Evolutionary conservation across 2,329 filamentous ascomycete genomes (phyloP).

Genomic region (Beauveria brongniartii): DNA sequence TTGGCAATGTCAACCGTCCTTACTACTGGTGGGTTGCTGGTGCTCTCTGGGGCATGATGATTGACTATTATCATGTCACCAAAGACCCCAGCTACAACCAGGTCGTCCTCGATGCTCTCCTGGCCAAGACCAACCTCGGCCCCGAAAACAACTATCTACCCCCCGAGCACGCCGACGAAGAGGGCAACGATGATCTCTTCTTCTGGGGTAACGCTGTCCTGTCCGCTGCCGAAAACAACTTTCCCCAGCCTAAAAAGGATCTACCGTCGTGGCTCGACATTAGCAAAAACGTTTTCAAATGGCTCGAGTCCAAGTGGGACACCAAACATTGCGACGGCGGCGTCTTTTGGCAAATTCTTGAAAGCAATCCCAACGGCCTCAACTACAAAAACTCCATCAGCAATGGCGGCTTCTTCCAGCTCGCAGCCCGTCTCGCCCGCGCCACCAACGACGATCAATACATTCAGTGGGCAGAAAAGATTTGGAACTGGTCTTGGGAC

Average conservation of each 20-base stretch:
- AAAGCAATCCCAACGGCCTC: constrained; percentile 59
- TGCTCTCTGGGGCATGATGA: constrained; percentile 57
- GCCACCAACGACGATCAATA: constrained; percentile 61
- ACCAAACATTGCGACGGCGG: constrained; percentile 56
- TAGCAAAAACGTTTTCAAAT: constrained; percentile 59
- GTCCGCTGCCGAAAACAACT: constrained; percentile 54
- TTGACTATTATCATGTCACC: constrained; percentile 63
- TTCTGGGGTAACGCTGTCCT: constrained; percentile 61
- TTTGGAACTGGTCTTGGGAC: constrained; percentile 56
- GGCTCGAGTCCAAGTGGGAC: constrained; percentile 61
- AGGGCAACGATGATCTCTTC: constrained; percentile 61
- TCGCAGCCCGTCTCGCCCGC: constrained; percentile 66
- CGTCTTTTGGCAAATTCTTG: constrained; percentile 68
- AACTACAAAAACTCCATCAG: constrained; percentile 68
- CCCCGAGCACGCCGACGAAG: constrained; percentile 43
- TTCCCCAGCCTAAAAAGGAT: constrained; percentile 42
- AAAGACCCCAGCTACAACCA: constrained; percentile 54
- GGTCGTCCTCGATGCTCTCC: constrained; percentile 48
- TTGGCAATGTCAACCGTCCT: constrained; percentile 56
- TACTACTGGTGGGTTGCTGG: constrained; percentile 65
- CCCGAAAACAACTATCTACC: constrained; percentile 53
- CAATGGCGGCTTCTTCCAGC: constrained; percentile 77
- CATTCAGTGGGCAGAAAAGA: constrained; percentile 55
- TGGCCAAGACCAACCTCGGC: constrained; percentile 47
- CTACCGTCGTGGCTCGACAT: constrained; percentile 54